A percentile compares a stretch with the other conserved stretches of the same genome.
phyloP scores from a whole-genome alignment of 345 rosid species.

The Populus tremula region DNA sequence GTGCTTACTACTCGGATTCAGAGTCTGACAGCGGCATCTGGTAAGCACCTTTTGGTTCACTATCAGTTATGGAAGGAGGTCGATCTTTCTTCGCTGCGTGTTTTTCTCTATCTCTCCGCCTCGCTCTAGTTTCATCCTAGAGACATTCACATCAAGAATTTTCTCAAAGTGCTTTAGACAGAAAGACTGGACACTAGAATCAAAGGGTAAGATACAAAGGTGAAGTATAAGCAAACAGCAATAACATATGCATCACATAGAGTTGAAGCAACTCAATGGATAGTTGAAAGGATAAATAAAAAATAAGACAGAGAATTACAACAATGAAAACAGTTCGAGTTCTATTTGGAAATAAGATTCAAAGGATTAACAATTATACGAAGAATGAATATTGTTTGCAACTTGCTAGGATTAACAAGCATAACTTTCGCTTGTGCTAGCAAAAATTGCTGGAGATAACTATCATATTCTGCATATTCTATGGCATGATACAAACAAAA shows the following conservation, averaged over 20 bases:
- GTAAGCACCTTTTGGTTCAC: slow-evolving; percentile 62
- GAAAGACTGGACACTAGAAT: no score
- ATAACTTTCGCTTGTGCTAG: not conserved
- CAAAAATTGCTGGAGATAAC: not conserved
- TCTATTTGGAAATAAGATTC: not conserved
- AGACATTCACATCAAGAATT: slow-evolving; percentile 11
- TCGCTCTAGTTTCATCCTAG: slow-evolving; percentile 47
- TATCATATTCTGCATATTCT: not conserved
- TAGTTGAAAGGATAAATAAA: no score
- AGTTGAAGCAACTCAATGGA: no score
- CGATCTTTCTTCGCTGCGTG: slow-evolving; percentile 29
- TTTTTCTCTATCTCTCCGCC: slow-evolving; percentile 30
- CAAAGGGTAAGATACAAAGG: not conserved
- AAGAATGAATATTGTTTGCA: not conserved
- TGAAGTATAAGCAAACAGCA: not conserved
- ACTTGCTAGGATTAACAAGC: not conserved
- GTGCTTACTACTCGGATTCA: slow-evolving; percentile 45
- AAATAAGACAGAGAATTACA: not conserved
- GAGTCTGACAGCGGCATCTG: slow-evolving; percentile 68
- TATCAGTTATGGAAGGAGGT: slow-evolving; percentile 68
- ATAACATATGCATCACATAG: not conserved
- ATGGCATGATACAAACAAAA: not conserved
- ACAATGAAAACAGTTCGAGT: not conserved
- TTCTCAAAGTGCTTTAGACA: not conserved
- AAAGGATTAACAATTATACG: not conserved